Evolutionary conservation across 768 basidiomycete species (phyloP), one percentile per base, ranked within the genome.

Genomic region (Hericium coralloides): DNA sequence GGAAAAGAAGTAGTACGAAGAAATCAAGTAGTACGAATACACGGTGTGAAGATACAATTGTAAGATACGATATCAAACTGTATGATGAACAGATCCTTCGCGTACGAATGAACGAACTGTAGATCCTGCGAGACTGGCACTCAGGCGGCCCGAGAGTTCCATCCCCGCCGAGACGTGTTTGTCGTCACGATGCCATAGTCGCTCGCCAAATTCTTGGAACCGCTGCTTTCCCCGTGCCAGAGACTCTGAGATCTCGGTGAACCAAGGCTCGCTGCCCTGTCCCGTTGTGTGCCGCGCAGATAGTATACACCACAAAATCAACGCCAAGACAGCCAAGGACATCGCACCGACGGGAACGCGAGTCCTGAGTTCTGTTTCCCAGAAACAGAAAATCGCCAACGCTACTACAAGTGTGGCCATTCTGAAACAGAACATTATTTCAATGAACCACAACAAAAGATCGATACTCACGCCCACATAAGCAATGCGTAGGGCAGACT

Each of bases 381-480:
- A 17, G 56, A 55, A 60, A 23, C 53, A 58, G 4, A 63, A 20
- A 0, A 58, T 15, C 26, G 61, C 36, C 18, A 63, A 20, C 4
- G 57, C 53, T 9, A 58, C 36, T 36, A 55, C 41, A 38, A 63
- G 61, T 2, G 36, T 55, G 55, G 41, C 37, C 52, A 56, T 58
- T 6, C 62, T 63, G 39, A 4, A 4, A 15, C 3, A 23, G 15
- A 12, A 25, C 9, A 10, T 4, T 4, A 12, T 31, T 22, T n/a
- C 8, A 5, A 18, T 4, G 8, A 17, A 15, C 7, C 41, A 22
- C 17, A 14, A 15, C 14, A 17, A 20, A 8, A 47, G 31, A 7
- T 41, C n/a, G 39, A 5, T 31, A 75, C 81, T 66, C 63, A 82
- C 82, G 75, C 76, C 82, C 82, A 84, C 72, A 84, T 76, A 36